Percentiles rank a stretch among this genome's conserved stretches.
Evolutionary conservation across 2,329 filamentous ascomycete species (phyloP).

Genomic region (Chaetomiaceae sp.): DNA sequence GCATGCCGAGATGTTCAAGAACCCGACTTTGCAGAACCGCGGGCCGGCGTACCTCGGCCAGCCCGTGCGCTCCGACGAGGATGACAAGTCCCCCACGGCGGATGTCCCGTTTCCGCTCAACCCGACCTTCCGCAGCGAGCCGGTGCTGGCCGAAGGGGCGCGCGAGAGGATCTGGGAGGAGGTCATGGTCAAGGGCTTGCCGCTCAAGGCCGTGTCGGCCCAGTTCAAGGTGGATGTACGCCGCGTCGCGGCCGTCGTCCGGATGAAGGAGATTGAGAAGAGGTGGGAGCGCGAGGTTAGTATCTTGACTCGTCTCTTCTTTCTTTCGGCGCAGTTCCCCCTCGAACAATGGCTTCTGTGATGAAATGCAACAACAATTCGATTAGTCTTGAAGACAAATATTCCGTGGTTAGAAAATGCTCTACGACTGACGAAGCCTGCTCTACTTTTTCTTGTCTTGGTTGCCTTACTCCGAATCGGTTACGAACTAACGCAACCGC

Average conservation of each 20-base stretch:
- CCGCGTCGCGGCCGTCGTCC: slow-evolving; percentile 76
- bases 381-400: slow-evolving; percentile 99
- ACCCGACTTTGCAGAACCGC: background rate
- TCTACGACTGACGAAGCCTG: slow-evolving; percentile 60
- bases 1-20: slow-evolving; percentile 15
- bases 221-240: slow-evolving; percentile 74
- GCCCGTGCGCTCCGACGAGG: slow-evolving; percentile 6
- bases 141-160: slow-evolving; percentile 66
- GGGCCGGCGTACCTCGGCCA: slow-evolving; percentile 34
- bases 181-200: slow-evolving; percentile 59
- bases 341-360: slow-evolving; percentile 34
- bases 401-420: slow-evolving; percentile 75
- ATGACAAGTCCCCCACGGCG: background rate
- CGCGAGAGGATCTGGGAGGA: slow-evolving; percentile 67
- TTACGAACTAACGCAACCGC: background rate
- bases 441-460: too few relatives aligned
- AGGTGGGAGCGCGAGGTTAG: slow-evolving; percentile 70
- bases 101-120: slow-evolving; percentile 64
- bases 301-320: slow-evolving; percentile 14
- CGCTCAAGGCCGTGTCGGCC: slow-evolving; percentile 70
- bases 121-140: slow-evolving; percentile 60
- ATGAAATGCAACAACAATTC: slow-evolving; percentile 64
- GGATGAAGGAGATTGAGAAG: slow-evolving; percentile 81
- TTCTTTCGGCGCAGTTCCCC: slow-evolving; percentile 1
- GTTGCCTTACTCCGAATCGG: slow-evolving; percentile 10